Base-by-base conservation (phyloP, 257 asterid genomes). In the Solanum phureja region DNA sequence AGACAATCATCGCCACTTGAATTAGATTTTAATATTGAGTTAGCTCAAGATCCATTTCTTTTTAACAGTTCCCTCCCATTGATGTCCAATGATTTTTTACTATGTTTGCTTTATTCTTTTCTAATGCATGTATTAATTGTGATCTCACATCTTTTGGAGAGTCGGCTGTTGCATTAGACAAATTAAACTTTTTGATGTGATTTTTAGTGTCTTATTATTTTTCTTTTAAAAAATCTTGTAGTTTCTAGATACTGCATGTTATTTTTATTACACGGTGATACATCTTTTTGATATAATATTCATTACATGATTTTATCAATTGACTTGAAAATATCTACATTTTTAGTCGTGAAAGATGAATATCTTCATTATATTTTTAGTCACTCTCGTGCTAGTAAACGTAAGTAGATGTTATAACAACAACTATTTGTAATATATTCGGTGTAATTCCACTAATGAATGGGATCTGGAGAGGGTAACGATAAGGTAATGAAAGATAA, bases 401-500 rank as follows among this genome's bases (percentile, higher is more conserved):
- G 3, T 6, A 6, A 42, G 3, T 13, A n/a, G 60, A n/a, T 42
- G 3, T 42, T 42, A 77, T 13, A 42, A 38, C 34, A 40, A 6
- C 2, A 66, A 10, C 8, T 3, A 68, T 9, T 10, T 1, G 3
- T 6, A 29, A 13, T 1, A 68, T 27, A 29, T 0, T 0, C 6
- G 2, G 2, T 24, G 4, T 64, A 64, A 24, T 24, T 24, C 16
- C 4, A 64, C 68, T 1, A 21, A 23, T 8, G 11, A 0, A 23
- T 60, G 12, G 27, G 13, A 42, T 60, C 13, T 7, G 12, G 6
- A 60, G 68, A 60, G 29, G 1, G 6, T 35, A 73, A 9, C 29
- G 18, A 35, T 19, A 5, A 74, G 31, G 37, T 74, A 21, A 35
- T 74, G 24, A 74, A 37, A 75, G 29, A 66, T 44, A 44, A 44